These are phyloP conservation scores for Salix udensis DNA, from an alignment of 345 rosid species.

Conservation along the genomic window DNA sequence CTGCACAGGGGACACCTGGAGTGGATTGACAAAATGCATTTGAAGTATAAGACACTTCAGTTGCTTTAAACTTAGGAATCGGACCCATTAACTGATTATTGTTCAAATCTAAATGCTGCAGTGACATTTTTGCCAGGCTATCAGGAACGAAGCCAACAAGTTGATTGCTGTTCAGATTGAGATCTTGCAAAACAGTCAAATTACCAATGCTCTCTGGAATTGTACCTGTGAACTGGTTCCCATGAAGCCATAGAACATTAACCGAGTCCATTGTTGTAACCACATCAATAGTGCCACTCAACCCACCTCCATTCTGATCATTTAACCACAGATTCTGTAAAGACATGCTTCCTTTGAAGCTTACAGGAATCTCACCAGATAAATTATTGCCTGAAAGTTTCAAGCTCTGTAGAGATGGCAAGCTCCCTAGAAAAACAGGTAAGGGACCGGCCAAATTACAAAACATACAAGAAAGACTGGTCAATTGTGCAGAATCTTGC, in stretches of 20 bases:
- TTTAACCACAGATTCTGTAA: slow-evolving; percentile 62
- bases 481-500: slow-evolving; percentile 48
- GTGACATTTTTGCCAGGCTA: slow-evolving; percentile 41
- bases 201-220: slow-evolving; percentile 58
- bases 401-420: slow-evolving; percentile 50
- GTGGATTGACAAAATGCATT: slow-evolving; percentile 54
- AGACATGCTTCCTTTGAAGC: slow-evolving; percentile 35
- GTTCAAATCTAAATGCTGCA: slow-evolving; percentile 54
- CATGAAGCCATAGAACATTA: slow-evolving; percentile 68
- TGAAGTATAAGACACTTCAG: slow-evolving; percentile 30
- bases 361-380: slow-evolving; percentile 52
- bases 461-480: slow-evolving; percentile 52
- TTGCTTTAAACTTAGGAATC: slow-evolving; percentile 49
- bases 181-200: slow-evolving; percentile 47
- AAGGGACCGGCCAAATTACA: slow-evolving; percentile 65
- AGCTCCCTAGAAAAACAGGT: slow-evolving; percentile 60
- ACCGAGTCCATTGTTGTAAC: slow-evolving; percentile 50
- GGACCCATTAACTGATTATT: slow-evolving; percentile 76
- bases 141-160: slow-evolving; percentile 62
- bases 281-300: slow-evolving; percentile 56
- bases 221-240: slow-evolving; percentile 62
- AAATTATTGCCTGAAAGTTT: slow-evolving; percentile 48
- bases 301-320: slow-evolving; percentile 46
- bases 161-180: slow-evolving; percentile 52
- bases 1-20: slow-evolving; percentile 46